Conservation (phyloP, 768 basidiomycete species). For the Hypholoma sublateritium region DNA sequence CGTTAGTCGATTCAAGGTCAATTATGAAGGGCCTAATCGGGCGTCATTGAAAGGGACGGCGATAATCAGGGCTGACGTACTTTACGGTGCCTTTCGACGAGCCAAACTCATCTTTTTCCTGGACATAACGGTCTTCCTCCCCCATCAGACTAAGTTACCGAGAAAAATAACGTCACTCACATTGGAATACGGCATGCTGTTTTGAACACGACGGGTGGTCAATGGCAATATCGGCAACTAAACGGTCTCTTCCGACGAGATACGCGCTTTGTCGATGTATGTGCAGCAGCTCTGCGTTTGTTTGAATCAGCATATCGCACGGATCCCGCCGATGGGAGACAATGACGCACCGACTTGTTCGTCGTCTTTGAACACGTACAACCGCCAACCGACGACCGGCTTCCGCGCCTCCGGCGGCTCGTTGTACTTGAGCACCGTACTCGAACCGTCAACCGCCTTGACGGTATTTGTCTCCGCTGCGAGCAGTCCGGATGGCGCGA, state of each 20-base stretch:
- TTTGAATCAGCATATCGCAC: slow-evolving; percentile 1
- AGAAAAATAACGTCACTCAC: slow-evolving; percentile 39
- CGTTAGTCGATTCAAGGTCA: slow-evolving; percentile 98
- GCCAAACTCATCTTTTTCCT: slow-evolving; percentile 87
- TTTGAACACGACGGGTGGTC: slow-evolving; percentile 99
- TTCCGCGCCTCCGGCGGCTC: slow-evolving; percentile 98
- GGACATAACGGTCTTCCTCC: slow-evolving; percentile 71
- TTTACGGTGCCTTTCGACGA: slow-evolving; percentile 76
- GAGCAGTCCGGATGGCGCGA: slow-evolving; percentile 82
- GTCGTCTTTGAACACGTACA: slow-evolving; percentile 96
- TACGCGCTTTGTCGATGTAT: slow-evolving; percentile 95
- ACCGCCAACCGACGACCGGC: slow-evolving; percentile 84
- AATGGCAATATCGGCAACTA: slow-evolving; percentile 83
- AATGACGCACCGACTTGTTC: slow-evolving; percentile 81
- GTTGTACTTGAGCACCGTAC: slow-evolving; percentile 91
- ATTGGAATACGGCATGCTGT: slow-evolving; percentile 97
- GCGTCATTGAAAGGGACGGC: slow-evolving; percentile 6
- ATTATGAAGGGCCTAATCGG: slow-evolving; percentile 88
- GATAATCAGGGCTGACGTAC: slow-evolving; percentile 44
- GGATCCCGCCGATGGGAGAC: background rate
- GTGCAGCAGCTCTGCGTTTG: slow-evolving; percentile 77
- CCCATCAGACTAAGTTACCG: background rate
- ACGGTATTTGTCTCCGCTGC: slow-evolving; percentile 97
- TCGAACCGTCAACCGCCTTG: slow-evolving; percentile 69
- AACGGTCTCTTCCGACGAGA: slow-evolving; percentile 85